Percentiles rank a stretch among this genome's conserved stretches.
phyloP scores from a whole-genome alignment of 768 basidiomycete genomes.

The Cystobasidium onofrii region DNA sequence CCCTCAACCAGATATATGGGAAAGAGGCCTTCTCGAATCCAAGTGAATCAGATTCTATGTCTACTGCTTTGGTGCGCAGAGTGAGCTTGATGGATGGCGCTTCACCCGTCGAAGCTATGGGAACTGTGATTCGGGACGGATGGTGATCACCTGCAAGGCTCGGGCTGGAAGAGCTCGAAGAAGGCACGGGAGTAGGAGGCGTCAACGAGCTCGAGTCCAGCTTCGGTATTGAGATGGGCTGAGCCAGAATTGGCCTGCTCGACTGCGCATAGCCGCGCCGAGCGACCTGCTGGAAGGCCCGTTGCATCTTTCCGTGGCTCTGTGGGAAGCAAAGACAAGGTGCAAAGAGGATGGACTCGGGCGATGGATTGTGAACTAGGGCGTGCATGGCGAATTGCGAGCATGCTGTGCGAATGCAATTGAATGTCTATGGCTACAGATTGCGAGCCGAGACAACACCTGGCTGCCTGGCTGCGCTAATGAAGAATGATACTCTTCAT shows the following conservation, averaged over 20 bases:
- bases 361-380: background rate
- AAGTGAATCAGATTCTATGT: slow-evolving; percentile 14
- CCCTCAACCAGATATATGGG: slow-evolving; percentile 71
- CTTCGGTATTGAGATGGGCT: background rate
- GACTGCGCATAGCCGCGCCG: slow-evolving; percentile 13
- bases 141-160: background rate
- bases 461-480: background rate
- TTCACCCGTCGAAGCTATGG: background rate
- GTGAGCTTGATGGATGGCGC: slow-evolving; percentile 9
- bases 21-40: slow-evolving; percentile 45
- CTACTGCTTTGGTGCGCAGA: slow-evolving; percentile 17
- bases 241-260: background rate
- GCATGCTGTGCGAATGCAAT: background rate
- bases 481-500: background rate
- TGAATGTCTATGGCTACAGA: background rate
- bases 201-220: background rate
- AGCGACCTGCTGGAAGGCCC: background rate
- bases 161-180: background rate
- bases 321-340: background rate
- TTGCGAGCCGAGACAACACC: background rate
- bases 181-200: background rate
- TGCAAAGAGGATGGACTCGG: background rate
- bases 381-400: background rate
- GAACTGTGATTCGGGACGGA: background rate
- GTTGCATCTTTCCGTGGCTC: background rate